Conservation (phyloP, 1,284 basidiomycete species). For the Peniophora sp. region DNA sequence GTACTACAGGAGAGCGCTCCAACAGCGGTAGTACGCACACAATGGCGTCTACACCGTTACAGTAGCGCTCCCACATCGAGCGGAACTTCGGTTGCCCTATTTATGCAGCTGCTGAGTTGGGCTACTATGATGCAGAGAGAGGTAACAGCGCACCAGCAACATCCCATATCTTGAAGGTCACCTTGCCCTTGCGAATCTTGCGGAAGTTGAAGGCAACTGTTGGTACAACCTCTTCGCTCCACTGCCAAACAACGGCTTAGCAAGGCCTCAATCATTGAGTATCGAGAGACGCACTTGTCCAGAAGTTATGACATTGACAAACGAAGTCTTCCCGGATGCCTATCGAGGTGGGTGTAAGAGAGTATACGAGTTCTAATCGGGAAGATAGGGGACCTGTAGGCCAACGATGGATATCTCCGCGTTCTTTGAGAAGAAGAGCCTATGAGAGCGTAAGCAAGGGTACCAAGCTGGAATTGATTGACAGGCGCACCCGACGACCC, state of each 20-base stretch:
- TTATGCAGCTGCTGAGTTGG: too few species aligned
- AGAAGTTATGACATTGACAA: constrained; percentile 84
- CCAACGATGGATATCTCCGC: constrained; percentile 94
- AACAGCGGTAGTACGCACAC: constrained; percentile 50
- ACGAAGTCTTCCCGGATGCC: constrained; percentile 93
- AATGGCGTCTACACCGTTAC: constrained; percentile 89
- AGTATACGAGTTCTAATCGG: not conserved
- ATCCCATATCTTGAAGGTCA: constrained; percentile 93
- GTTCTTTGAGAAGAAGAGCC: constrained; percentile 82
- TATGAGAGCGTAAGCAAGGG: constrained; percentile 18
- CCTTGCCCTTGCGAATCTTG: constrained; percentile 81
- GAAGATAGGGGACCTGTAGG: constrained; percentile 54
- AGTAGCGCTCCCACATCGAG: constrained; percentile 93
- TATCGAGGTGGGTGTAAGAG: constrained; percentile 21
- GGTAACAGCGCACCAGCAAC: constrained; percentile 60
- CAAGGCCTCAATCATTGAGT: too few species aligned
- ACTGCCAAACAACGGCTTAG: constrained; percentile 31
- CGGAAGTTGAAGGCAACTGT: constrained; percentile 90
- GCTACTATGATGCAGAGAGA: constrained; percentile 17
- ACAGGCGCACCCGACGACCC: constrained; percentile 47
- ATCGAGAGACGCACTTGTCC: constrained; percentile 53
- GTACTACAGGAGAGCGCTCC: constrained; percentile 7
- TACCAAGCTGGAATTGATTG: not conserved
- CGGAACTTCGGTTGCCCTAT: constrained; percentile 90
- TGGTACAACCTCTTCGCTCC: constrained; percentile 91